Evolutionary conservation across 345 rosid genomes (phyloP).

Genomic region (Arabis hirsuta): DNA sequence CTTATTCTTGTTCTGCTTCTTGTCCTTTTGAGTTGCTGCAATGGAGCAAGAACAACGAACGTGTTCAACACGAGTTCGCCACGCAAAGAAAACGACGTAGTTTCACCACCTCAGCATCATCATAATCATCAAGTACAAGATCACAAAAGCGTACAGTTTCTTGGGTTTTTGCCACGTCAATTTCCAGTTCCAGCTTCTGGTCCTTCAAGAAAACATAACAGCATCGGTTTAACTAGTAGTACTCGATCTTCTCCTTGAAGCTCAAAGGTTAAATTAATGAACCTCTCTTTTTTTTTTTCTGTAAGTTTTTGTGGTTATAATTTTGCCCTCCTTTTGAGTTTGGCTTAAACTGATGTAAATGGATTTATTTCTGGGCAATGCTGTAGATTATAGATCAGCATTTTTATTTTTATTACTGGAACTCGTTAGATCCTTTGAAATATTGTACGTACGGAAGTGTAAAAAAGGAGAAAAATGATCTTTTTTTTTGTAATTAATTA

Average conservation of each 20-base stretch:
- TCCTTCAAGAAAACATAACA: constrained; percentile 93
- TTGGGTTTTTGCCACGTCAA: constrained; percentile 75
- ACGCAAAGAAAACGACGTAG: constrained; percentile 35
- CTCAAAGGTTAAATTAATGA: constrained; percentile 5
- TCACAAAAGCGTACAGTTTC: constrained; percentile 52
- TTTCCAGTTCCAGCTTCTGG: constrained; percentile 84
- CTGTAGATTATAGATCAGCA: constrained; percentile 13
- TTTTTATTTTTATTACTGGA: background rate
- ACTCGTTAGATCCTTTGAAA: constrained; percentile 19
- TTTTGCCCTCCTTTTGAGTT: constrained; percentile 10
- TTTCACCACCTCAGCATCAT: constrained; percentile 30
- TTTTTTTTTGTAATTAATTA: background rate
- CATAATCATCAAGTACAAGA: constrained; percentile 23
- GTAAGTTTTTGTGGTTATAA: background rate
- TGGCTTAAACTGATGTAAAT: constrained; percentile 30
- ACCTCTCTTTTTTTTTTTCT: constrained; percentile 9
- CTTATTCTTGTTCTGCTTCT: constrained; percentile 12
- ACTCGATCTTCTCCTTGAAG: constrained; percentile 39
- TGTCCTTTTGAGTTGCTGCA: constrained; percentile 23
- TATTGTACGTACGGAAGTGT: constrained; percentile 28
- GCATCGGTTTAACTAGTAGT: constrained; percentile 58
- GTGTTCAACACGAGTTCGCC: constrained; percentile 31
- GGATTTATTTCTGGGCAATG: constrained; percentile 18
- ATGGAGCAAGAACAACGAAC: constrained; percentile 44
- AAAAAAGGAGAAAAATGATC: background rate